Percentiles rank a stretch among this genome's conserved stretches.
These are phyloP conservation scores for Globisporangium recalcitrans DNA, from an alignment of 352 stramenopile genomes.

Conservation along the genomic window DNA sequence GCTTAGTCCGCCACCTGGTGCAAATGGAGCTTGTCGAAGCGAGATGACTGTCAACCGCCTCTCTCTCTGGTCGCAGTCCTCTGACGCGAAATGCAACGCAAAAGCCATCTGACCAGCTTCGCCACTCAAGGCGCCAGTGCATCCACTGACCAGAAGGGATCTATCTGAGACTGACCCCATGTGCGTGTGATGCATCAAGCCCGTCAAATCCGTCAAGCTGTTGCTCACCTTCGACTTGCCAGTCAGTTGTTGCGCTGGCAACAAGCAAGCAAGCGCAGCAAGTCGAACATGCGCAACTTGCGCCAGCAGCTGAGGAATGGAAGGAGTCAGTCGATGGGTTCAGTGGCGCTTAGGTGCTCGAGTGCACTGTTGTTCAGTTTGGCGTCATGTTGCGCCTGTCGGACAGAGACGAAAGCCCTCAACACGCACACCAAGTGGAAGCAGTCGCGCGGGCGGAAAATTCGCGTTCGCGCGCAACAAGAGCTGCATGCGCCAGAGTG, in stretches of 20 bases:
- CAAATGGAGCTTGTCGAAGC: neutral
- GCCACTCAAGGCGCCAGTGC: constrained; percentile 5
- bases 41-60: neutral
- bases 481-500: neutral
- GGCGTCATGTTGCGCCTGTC: neutral
- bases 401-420: neutral
- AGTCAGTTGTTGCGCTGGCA: neutral
- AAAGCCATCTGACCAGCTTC: neutral
- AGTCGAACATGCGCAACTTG: neutral
- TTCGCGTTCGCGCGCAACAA: neutral
- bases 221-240: no score
- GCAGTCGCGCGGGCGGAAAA: neutral
- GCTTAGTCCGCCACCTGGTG: neutral
- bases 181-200: neutral
- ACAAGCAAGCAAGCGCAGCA: neutral
- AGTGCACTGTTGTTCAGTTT: no score
- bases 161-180: neutral
- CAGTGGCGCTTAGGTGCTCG: neutral
- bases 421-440: constrained; percentile 1
- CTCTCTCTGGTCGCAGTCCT: neutral
- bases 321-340: neutral
- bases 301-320: neutral
- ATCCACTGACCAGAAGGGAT: neutral
- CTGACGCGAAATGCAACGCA: no score
- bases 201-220: neutral